Evolutionary conservation across 176 grass and related monocot genomes (phyloP).

Genomic region (Carex kokanica): DNA sequence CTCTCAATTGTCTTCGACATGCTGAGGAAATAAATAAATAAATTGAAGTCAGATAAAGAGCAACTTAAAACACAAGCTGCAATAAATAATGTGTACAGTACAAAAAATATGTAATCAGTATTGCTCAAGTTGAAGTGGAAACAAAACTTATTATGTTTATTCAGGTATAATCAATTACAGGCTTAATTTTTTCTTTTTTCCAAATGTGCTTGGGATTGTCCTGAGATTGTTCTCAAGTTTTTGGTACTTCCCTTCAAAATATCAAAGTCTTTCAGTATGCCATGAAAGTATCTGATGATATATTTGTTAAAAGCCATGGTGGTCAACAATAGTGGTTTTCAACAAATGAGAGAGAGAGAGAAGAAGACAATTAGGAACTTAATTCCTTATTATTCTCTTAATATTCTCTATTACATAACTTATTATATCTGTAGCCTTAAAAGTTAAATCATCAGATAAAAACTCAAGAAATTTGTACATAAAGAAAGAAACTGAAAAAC

Average conservation of each 20-base stretch:
- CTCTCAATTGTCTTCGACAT: constrained; percentile 17
- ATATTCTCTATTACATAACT: too few relatives aligned
- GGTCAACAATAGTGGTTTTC: too few relatives aligned
- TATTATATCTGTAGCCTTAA: too few relatives aligned
- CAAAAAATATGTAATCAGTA: neutral
- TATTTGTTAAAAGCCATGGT: too few relatives aligned
- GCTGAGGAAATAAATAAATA: neutral
- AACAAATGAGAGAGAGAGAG: too few relatives aligned
- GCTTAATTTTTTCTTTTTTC: too few relatives aligned
- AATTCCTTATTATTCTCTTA: too few relatives aligned
- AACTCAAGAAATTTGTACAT: too few relatives aligned
- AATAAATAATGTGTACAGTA: neutral
- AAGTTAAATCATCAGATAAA: too few relatives aligned
- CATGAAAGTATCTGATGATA: neutral
- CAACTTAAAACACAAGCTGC: neutral
- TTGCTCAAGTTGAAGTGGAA: neutral
- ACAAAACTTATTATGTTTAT: neutral
- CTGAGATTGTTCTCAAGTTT: neutral
- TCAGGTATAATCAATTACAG: neutral
- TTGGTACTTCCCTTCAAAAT: neutral
- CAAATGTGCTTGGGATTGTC: neutral
- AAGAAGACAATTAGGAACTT: too few relatives aligned
- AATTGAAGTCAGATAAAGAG: neutral
- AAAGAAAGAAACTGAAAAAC: too few relatives aligned
- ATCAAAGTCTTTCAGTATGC: neutral